Conservation (phyloP, 1,284 basidiomycete genomes). For the Coriolopsis trogii region DNA sequence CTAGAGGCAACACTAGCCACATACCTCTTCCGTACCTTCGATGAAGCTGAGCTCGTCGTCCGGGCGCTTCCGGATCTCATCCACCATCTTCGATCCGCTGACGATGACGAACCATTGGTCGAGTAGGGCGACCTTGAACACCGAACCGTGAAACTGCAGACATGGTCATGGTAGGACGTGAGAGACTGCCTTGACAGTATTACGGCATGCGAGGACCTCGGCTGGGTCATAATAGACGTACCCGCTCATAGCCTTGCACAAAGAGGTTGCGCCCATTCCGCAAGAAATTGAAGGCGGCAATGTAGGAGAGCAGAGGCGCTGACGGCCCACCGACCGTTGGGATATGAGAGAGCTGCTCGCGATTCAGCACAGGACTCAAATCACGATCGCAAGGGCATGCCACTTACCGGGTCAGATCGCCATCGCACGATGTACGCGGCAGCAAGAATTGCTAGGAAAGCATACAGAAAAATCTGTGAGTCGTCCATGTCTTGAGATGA, state of each 20-base stretch:
- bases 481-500: neutral
- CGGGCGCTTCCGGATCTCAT: conserved; percentile 44
- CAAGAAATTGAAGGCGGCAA: conserved; percentile 20
- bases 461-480: neutral
- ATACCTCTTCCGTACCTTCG: conserved; percentile 34
- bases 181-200: neutral
- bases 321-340: conserved; percentile 32
- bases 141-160: conserved; percentile 35
- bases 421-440: neutral
- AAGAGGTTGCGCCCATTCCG: conserved; percentile 16
- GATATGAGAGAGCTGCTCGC: conserved; percentile 22
- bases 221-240: neutral
- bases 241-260: conserved; percentile 28
- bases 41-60: conserved; percentile 42
- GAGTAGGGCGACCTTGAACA: conserved; percentile 45
- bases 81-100: conserved; percentile 35
- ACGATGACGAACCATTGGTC: conserved; percentile 45
- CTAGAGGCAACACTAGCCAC: neutral
- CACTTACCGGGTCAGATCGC: conserved; percentile 4
- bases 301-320: conserved; percentile 27
- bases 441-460: neutral
- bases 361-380: neutral
- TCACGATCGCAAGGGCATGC: neutral
- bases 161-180: neutral
- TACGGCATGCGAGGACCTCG: no score